These are phyloP conservation scores for Yarrowia keelungensis DNA, from an alignment of 805 yeast genomes.

Conservation along the genomic window DNA sequence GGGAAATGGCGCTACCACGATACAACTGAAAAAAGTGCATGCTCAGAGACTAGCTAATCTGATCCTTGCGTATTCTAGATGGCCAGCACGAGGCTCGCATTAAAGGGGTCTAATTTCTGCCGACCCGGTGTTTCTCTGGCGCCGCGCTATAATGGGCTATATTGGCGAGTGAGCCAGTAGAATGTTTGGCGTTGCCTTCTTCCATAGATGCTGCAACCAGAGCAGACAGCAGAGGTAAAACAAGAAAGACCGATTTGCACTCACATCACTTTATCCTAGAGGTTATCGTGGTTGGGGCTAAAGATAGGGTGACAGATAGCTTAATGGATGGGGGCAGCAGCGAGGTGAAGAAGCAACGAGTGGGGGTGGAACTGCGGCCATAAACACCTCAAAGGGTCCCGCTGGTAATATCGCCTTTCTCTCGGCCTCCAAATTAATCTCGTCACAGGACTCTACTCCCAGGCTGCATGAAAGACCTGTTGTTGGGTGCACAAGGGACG, in stretches of 20 bases:
- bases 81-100: background rate
- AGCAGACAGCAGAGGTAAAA: conserved; percentile 6
- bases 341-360: background rate
- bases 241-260: conserved; percentile 12
- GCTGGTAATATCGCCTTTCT: background rate
- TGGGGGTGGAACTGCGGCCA: background rate
- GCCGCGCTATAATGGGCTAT: background rate
- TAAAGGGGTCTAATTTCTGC: conserved; percentile 1
- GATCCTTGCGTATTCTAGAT: conserved; percentile 19
- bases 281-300: conserved; percentile 33
- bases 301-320: conserved; percentile 33
- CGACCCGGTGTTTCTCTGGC: background rate
- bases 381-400: too few relatives aligned
- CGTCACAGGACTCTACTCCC: conserved; percentile 4
- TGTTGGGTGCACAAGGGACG: conserved; percentile 23
- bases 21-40: background rate
- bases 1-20: conserved; percentile 16
- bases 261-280: conserved; percentile 18
- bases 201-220: conserved; percentile 6
- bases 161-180: background rate
- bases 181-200: conserved; percentile 17
- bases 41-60: conserved; percentile 1
- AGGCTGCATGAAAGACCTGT: conserved; percentile 26
- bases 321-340: background rate
- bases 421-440: background rate